Percentiles rank a stretch among this genome's conserved stretches.
These are phyloP conservation scores for Colletotrichum echinochloae DNA, from an alignment of 2,329 filamentous ascomycete species.

Conservation along the genomic window DNA sequence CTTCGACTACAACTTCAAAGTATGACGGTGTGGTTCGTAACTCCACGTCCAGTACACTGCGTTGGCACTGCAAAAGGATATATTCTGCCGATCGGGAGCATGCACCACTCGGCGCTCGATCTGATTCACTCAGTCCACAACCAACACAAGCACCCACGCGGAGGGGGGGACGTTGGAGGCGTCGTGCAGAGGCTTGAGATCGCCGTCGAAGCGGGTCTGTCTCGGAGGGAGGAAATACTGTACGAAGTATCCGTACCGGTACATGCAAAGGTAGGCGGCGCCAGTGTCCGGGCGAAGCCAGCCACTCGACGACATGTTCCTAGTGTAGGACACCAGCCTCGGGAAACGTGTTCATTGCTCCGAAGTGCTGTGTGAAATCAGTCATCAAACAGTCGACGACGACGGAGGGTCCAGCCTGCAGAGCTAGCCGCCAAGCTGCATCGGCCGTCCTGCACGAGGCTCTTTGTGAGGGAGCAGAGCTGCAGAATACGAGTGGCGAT, in stretches of 20 bases:
- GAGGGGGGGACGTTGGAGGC: slow-evolving; percentile 10
- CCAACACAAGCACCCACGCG: slow-evolving; percentile 6
- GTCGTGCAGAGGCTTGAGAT: slow-evolving; percentile 8
- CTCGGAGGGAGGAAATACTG: slow-evolving; percentile 11
- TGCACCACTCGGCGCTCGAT: slow-evolving; percentile 5
- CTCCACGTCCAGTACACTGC: neutral
- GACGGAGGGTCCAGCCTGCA: slow-evolving; percentile 21
- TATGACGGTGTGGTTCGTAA: neutral
- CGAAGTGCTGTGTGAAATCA: slow-evolving; percentile 6
- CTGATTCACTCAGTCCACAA: neutral
- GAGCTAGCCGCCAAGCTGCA: slow-evolving; percentile 37
- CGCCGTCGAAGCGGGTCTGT: slow-evolving; percentile 7
- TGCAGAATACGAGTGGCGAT: slow-evolving; percentile 42
- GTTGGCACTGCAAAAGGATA: neutral
- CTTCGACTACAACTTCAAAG: neutral
- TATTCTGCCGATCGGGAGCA: neutral
- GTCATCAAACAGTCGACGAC: slow-evolving; percentile 24
- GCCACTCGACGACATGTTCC: too few species aligned
- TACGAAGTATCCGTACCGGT: neutral
- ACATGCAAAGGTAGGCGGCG: neutral
- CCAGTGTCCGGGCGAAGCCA: slow-evolving; percentile 18
- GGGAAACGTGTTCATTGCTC: neutral
- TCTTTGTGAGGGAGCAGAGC: slow-evolving; percentile 16
- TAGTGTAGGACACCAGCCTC: neutral
- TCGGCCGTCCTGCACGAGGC: slow-evolving; percentile 21